These are phyloP conservation scores for Lecanicillium sp. DNA, from an alignment of 2,329 filamentous ascomycete species.

Conservation along the genomic window DNA sequence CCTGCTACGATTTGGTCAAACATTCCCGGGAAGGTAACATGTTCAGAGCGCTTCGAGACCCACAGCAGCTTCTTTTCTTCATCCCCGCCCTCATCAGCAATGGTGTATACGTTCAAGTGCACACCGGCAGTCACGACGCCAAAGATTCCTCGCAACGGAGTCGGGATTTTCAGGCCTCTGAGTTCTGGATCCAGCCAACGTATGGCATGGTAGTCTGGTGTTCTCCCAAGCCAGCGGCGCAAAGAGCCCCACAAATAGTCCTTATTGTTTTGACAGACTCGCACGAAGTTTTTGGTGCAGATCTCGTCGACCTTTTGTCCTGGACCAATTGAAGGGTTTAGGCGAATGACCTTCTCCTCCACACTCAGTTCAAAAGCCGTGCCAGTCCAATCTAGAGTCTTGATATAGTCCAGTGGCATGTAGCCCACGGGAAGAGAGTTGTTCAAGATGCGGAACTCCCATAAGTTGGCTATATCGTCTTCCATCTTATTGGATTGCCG, in stretches of 20 bases:
- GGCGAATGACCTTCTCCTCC: conserved; percentile 12
- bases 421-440: conserved; percentile 16
- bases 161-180: conserved; percentile 20
- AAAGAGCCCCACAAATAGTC: conserved; percentile 18
- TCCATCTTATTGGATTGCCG: conserved; percentile 19
- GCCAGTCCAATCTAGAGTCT: conserved; percentile 14
- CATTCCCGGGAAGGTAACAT: conserved; percentile 24
- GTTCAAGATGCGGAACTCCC: conserved; percentile 16
- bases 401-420: conserved; percentile 15
- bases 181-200: conserved; percentile 14
- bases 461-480: conserved; percentile 12
- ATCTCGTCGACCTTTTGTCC: conserved; percentile 11
- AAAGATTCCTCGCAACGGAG: conserved; percentile 24
- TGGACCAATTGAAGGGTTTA: conserved; percentile 11
- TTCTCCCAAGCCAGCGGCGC: conserved; percentile 16
- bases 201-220: conserved; percentile 19
- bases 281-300: conserved; percentile 15
- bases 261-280: conserved; percentile 19
- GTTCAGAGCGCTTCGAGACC: conserved; percentile 23
- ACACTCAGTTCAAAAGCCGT: conserved; percentile 13
- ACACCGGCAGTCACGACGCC: conserved; percentile 28
- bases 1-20: conserved; percentile 30
- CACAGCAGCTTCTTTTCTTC: conserved; percentile 12
- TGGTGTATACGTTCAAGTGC: conserved; percentile 27
- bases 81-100: not conserved